Conservation (phyloP, 2,329 filamentous ascomycete species). For the Knufia fluminis region DNA sequence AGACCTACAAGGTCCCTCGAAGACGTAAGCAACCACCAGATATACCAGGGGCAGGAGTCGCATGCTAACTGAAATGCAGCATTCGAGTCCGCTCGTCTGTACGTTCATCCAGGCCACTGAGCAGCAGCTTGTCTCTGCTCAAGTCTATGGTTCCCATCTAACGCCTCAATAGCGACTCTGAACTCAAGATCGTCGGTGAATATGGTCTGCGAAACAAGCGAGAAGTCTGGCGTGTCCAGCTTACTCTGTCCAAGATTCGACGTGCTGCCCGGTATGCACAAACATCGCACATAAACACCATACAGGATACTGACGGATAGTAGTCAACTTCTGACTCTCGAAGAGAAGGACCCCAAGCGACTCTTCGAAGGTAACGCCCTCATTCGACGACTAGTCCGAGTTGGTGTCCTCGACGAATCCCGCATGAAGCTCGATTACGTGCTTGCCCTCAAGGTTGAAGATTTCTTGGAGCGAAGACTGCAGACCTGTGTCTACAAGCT, state of each 20-base stretch:
- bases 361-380: slow-evolving; percentile 99
- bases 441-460: slow-evolving; percentile 95
- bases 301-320: slow-evolving; percentile 10
- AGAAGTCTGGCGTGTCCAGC: slow-evolving; percentile 99
- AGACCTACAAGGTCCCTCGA: slow-evolving; percentile 98
- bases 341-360: slow-evolving; percentile 99
- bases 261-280: slow-evolving; percentile 91
- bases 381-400: slow-evolving; percentile 98
- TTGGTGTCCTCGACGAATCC: slow-evolving; percentile 99
- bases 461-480: slow-evolving; percentile 99
- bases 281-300: slow-evolving; percentile 5
- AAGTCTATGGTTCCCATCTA: slow-evolving; percentile 74
- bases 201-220: slow-evolving; percentile 99
- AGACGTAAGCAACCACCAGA: slow-evolving; percentile 51
- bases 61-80: slow-evolving; percentile 42
- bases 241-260: slow-evolving; percentile 99
- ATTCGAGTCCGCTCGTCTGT: slow-evolving; percentile 99
- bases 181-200: slow-evolving; percentile 99
- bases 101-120: slow-evolving; percentile 91
- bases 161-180: slow-evolving; percentile 88
- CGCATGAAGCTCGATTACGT: slow-evolving; percentile 99
- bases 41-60: slow-evolving; percentile 12
- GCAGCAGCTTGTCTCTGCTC: slow-evolving; percentile 92
- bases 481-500: slow-evolving; percentile 99
- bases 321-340: slow-evolving; percentile 98